These are phyloP conservation scores for Geum urbanum DNA, from an alignment of 306 rosid genomes.

Conservation along the genomic window DNA sequence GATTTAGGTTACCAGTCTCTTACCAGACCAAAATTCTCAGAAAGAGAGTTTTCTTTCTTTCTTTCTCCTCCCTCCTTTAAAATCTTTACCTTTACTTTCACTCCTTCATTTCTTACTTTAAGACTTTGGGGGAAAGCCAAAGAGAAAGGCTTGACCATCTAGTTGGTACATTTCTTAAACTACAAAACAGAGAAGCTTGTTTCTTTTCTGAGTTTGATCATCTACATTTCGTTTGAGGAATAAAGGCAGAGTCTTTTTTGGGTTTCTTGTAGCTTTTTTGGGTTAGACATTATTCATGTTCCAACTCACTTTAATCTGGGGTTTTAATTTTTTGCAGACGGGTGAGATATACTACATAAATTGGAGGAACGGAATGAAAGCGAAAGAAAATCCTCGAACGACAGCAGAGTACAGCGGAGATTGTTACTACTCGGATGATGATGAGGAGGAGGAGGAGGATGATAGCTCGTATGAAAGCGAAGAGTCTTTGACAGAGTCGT, in stretches of 20 bases:
- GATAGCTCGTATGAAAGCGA: constrained; percentile 72
- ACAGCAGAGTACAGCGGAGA: constrained; percentile 35
- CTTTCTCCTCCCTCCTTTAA: too few species aligned
- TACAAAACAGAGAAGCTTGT: not conserved
- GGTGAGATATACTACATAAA: constrained; percentile 94
- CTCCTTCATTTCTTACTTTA: constrained; percentile 1
- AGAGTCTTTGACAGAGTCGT: constrained; percentile 73
- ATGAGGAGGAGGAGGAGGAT: constrained; percentile 23
- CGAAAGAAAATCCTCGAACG: constrained; percentile 81
- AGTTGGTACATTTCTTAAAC: constrained; percentile 10
- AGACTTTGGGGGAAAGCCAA: constrained; percentile 20
- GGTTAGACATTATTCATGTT: not conserved
- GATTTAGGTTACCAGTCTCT: not conserved
- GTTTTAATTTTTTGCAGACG: too few species aligned
- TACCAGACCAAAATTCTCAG: constrained; percentile 6
- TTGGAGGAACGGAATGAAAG: constrained; percentile 93
- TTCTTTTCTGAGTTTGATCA: constrained; percentile 15
- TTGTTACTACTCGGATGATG: constrained; percentile 40
- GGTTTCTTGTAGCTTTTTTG: not conserved
- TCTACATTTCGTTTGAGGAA: not conserved
- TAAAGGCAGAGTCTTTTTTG: not conserved
- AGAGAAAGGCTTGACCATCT: constrained; percentile 9
- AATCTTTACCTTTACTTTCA: constrained; percentile 1
- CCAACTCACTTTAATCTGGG: too few species aligned
- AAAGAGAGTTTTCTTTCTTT: not conserved